Percentiles rank a stretch among this genome's conserved stretches.
Evolutionary conservation across 768 basidiomycete genomes (phyloP).

Genomic region (Boletus patriciae): DNA sequence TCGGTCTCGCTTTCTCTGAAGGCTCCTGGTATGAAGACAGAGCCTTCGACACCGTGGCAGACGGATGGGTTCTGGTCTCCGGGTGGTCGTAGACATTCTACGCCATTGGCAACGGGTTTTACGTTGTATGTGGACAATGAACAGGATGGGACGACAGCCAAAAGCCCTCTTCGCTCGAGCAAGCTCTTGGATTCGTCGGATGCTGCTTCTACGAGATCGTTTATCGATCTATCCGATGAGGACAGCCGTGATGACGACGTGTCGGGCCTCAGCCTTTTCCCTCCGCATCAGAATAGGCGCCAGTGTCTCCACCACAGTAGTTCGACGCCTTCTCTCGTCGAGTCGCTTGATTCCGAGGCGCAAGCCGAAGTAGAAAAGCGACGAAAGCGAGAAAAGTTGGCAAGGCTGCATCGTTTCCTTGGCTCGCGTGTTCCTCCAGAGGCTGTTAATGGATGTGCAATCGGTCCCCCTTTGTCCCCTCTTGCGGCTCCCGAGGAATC

Average conservation of each 20-base stretch:
- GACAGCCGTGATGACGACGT: conserved; percentile 38
- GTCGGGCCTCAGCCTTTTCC: conserved; percentile 32
- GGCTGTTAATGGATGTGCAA: conserved; percentile 56
- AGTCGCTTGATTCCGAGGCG: conserved; percentile 51
- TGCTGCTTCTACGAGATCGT: conserved; percentile 41
- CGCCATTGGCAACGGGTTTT: conserved; percentile 50
- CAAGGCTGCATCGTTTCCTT: conserved; percentile 80
- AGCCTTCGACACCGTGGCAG: conserved; percentile 35
- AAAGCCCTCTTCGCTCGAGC: conserved; percentile 2
- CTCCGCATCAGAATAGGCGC: conserved; percentile 24
- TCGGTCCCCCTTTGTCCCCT: conserved; percentile 34
- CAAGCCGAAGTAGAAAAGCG: conserved; percentile 61
- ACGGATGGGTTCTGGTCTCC: conserved; percentile 33
- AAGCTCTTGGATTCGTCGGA: conserved; percentile 18
- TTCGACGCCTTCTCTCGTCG: conserved; percentile 48
- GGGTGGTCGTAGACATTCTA: conserved; percentile 51
- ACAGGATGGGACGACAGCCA: neutral
- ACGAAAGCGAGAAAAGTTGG: conserved; percentile 72
- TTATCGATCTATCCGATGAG: conserved; percentile 70
- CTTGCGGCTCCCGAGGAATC: conserved; percentile 31
- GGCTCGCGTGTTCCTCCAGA: conserved; percentile 77
- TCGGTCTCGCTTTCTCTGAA: conserved; percentile 31
- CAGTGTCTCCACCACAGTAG: conserved; percentile 35
- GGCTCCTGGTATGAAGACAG: conserved; percentile 19
- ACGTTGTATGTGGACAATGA: conserved; percentile 25